Evolutionary conservation across 2,329 filamentous ascomycete species (phyloP), one percentile per base, ranked within the genome.

Genomic region (Penicillium rolfsii): DNA sequence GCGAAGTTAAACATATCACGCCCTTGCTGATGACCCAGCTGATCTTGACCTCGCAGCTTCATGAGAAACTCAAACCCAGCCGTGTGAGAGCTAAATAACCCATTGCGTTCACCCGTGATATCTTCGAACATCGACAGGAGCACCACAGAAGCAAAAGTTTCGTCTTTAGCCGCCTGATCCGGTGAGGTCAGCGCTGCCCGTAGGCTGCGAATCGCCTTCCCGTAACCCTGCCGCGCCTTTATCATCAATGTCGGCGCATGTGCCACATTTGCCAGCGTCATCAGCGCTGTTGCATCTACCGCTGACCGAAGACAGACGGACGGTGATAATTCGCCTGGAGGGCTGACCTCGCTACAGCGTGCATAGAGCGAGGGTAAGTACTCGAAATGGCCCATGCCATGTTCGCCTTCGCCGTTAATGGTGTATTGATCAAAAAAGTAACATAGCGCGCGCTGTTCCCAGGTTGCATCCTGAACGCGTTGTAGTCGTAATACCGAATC

Each of bases 401-500:
- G 69, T 16, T 72, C 67, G 4, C 43, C 36, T 6, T 74, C 66
- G 14, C 64, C 63, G 24, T 57, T 54, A 22, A 70, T 70, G 1
- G 75, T 77, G 56, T 74, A 79, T 53, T 78, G 76, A 33, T 77
- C 73, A 49, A 79, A 78, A 62, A 79, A 79, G 57, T 73, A 76
- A 63, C 76, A 79, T 8, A 77, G 58, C 3, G 77, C 76, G 30
- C 75, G 71, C 28, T 79, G 66, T 55, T 76, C 70, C 73, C 74
- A 75, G 0, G 65, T 73, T 1, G 74, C 64, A 64, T 76, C 74
- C 6, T 68, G 64, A 3, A 74, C 54, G 3, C 57, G 62, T 49
- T 68, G 64, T 11, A 67, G 50, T 0, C 67, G 61, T 24, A 71
- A 52, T 2, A 65, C 26, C 11, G 53, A 46, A 9, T 28, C 14